Conservation (phyloP, 169 alveolate genomes). For the Plasmodium adleri region DNA sequence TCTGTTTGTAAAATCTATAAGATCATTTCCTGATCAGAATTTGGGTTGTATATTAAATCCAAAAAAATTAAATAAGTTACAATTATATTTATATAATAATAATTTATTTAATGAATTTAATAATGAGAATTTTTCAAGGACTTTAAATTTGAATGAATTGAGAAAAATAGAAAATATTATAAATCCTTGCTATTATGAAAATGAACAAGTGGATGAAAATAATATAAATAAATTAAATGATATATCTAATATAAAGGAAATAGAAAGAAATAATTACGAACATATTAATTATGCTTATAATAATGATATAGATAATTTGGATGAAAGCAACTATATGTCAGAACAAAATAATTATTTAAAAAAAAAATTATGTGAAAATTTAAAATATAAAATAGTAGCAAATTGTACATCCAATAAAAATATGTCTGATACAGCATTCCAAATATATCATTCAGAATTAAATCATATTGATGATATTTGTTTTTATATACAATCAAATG, state of each 20-base stretch:
- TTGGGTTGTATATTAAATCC: conserved; percentile 86
- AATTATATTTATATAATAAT: conserved; percentile 74
- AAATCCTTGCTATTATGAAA: conserved; percentile 78
- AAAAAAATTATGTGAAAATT: conserved; percentile 79
- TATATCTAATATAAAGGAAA: neutral
- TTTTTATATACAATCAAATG: conserved; percentile 85
- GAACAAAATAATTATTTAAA: conserved; percentile 12
- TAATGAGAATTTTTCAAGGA: conserved; percentile 36
- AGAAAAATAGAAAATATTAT: conserved; percentile 61
- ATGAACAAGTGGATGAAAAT: conserved; percentile 2
- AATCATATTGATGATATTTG: conserved; percentile 88
- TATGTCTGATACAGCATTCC: conserved; percentile 88
- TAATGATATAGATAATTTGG: neutral
- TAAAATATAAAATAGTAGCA: conserved; percentile 83
- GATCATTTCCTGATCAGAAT: conserved; percentile 82
- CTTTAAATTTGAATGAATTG: conserved; percentile 61
- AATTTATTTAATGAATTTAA: conserved; percentile 58
- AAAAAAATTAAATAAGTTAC: conserved; percentile 47
- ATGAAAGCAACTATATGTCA: neutral
- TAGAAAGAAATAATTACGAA: neutral
- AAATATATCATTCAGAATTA: conserved; percentile 86
- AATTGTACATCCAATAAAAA: conserved; percentile 80
- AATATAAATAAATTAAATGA: conserved; percentile 12
- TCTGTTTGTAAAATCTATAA: conserved; percentile 81
- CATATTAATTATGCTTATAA: neutral